Percentiles rank a stretch among this genome's conserved stretches.
Evolutionary conservation across 2,329 filamentous ascomycete genomes (phyloP).

Genomic region (Teratosphaeria zuluensis): DNA sequence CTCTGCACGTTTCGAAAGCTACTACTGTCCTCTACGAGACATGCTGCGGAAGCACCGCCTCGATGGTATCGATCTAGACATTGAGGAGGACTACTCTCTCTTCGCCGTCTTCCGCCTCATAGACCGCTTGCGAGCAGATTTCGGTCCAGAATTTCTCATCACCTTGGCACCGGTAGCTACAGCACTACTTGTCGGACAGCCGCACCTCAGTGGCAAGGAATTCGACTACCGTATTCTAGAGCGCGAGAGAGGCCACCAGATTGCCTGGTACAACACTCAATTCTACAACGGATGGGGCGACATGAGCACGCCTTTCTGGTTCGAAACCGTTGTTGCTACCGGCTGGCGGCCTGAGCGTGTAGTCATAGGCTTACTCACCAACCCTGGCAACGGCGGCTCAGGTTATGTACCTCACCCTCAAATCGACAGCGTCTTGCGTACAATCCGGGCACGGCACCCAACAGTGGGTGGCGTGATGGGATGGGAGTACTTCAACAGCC

Average conservation of each 20-base stretch:
- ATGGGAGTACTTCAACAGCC: constrained; percentile 88
- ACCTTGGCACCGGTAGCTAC: constrained; percentile 75
- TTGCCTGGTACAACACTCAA: constrained; percentile 82
- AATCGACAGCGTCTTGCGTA: constrained; percentile 47
- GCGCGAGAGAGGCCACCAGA: constrained; percentile 51
- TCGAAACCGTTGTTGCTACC: constrained; percentile 44
- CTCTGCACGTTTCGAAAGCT: constrained; percentile 55
- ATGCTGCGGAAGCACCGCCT: constrained; percentile 53
- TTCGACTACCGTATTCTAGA: constrained; percentile 74
- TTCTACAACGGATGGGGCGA: constrained; percentile 90
- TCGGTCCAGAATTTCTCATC: constrained; percentile 62
- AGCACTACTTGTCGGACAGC: constrained; percentile 48
- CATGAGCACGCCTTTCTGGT: constrained; percentile 42
- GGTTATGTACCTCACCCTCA: constrained; percentile 50
- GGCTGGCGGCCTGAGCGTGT: constrained; percentile 68
- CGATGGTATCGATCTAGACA: constrained; percentile 67
- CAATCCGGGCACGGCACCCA: constrained; percentile 49
- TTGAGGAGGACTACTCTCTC: constrained; percentile 68
- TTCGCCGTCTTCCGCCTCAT: constrained; percentile 48
- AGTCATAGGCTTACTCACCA: constrained; percentile 73
- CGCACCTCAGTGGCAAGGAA: constrained; percentile 57
- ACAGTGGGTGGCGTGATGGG: constrained; percentile 82
- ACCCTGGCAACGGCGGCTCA: constrained; percentile 58
- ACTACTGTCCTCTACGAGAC: constrained; percentile 59
- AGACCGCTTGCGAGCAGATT: constrained; percentile 47